A percentile compares a stretch with the other conserved stretches of the same genome.
Evolutionary conservation across 1,139 yeast species (phyloP).

Genomic region (Blastobotrys serpentis): DNA sequence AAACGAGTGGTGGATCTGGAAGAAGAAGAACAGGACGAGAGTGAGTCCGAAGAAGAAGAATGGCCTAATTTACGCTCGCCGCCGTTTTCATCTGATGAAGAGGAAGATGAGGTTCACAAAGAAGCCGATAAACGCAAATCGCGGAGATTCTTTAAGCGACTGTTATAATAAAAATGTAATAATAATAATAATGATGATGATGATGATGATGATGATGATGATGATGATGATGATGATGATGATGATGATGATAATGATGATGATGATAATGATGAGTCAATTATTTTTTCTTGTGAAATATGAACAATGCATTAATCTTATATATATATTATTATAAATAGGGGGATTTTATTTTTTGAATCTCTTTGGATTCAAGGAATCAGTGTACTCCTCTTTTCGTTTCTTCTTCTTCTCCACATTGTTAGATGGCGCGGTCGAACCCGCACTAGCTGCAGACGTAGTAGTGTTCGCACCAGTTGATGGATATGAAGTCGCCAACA

Average conservation of each 20-base stretch:
- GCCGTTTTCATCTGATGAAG: neutral
- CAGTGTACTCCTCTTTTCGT: constrained; percentile 7
- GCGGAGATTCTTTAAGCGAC: neutral
- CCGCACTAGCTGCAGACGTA: neutral
- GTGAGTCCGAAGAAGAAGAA: constrained; percentile 9
- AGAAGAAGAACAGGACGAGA: constrained; percentile 7
- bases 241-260: too few relatives aligned
- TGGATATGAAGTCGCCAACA: constrained; percentile 14
- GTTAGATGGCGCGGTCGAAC: neutral
- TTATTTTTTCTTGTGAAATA: too few relatives aligned
- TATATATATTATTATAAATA: neutral
- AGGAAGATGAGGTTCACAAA: neutral
- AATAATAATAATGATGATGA: too few relatives aligned
- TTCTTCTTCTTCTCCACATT: constrained; percentile 6
- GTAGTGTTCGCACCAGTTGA: neutral
- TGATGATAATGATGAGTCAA: too few relatives aligned
- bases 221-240: neutral
- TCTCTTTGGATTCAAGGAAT: constrained; percentile 6
- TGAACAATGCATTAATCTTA: neutral
- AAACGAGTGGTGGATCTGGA: constrained; percentile 1
- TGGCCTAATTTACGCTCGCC: constrained; percentile 6
- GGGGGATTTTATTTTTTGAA: constrained; percentile 3
- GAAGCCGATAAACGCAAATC: constrained; percentile 2
- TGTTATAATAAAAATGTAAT: neutral
- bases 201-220: too few relatives aligned